phyloP scores from a whole-genome alignment of 352 stramenopile species.

The Globisporangium paroecandrum region DNA sequence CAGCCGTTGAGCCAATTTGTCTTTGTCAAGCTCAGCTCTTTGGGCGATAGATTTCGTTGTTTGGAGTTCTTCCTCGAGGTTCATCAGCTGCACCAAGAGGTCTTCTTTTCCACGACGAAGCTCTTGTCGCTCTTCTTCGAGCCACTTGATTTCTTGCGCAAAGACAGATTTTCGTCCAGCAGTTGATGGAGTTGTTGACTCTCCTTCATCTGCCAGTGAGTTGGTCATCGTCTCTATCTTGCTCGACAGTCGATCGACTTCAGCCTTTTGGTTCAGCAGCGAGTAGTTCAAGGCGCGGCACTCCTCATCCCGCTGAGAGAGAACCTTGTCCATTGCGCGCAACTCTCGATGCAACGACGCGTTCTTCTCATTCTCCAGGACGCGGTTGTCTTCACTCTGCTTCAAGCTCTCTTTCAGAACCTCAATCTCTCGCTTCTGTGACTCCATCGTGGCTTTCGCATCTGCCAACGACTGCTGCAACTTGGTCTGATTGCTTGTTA shows the following conservation, averaged over 20 bases:
- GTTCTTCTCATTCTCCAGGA: constrained; percentile 71
- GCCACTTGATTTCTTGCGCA: constrained; percentile 68
- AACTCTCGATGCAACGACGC: constrained; percentile 64
- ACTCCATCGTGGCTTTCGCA: constrained; percentile 33
- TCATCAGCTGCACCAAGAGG: constrained; percentile 49
- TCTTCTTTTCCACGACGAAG: constrained; percentile 55
- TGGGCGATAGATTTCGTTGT: constrained; percentile 35
- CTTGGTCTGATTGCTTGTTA: constrained; percentile 31
- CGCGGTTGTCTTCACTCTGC: constrained; percentile 45
- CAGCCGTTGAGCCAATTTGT: constrained; percentile 42
- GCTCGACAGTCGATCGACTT: constrained; percentile 50
- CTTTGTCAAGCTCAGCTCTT: constrained; percentile 37
- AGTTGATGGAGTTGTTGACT: constrained; percentile 15
- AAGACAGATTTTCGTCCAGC: constrained; percentile 32
- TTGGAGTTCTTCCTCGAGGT: constrained; percentile 58
- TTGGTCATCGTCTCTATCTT: constrained; percentile 30
- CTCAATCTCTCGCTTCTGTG: constrained; percentile 50
- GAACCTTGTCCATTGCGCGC: constrained; percentile 63
- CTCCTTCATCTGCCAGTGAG: constrained; percentile 4
- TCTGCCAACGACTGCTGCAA: constrained; percentile 44
- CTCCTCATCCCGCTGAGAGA: constrained; percentile 70
- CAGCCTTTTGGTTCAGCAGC: constrained; percentile 46
- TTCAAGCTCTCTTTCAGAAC: constrained; percentile 56
- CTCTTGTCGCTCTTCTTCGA: constrained; percentile 62
- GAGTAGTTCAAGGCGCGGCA: constrained; percentile 56